Evolutionary conservation across 371 early-diverging fungal genomes (phyloP).

Genomic region (Mucor mucedo): DNA sequence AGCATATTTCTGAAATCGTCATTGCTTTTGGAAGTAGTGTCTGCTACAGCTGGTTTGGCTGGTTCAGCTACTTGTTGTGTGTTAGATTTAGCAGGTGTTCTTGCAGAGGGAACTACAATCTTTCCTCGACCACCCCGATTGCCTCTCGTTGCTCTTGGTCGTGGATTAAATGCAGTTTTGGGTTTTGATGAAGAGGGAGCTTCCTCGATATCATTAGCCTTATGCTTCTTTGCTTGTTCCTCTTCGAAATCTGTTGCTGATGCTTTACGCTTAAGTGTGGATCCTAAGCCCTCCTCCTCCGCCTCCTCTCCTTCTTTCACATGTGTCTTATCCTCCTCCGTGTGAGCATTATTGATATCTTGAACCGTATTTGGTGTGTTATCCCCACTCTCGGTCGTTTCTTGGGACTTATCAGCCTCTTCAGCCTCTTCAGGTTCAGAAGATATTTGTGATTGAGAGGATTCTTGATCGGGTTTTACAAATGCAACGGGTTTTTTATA

Average conservation of each 20-base stretch:
- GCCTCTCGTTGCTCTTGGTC: slow-evolving; percentile 8
- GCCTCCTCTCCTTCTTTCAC: neutral
- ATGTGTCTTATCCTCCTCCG: no score
- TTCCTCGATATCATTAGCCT: neutral
- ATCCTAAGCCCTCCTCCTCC: neutral
- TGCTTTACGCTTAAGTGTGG: slow-evolving; percentile 19
- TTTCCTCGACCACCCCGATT: neutral
- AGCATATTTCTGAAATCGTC: slow-evolving; percentile 51
- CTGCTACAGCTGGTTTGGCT: neutral
- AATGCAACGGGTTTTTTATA: neutral
- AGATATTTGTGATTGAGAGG: neutral
- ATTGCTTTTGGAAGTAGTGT: slow-evolving; percentile 28
- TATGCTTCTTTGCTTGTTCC: slow-evolving; percentile 18
- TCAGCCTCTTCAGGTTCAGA: no score
- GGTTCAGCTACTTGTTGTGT: no score
- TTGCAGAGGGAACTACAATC: no score
- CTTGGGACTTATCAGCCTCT: no score
- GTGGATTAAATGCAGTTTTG: slow-evolving; percentile 4
- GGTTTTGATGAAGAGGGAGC: neutral
- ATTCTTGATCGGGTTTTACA: neutral
- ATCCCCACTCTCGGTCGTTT: no score
- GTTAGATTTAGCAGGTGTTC: no score
- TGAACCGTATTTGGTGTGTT: no score
- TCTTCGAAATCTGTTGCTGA: slow-evolving; percentile 1
- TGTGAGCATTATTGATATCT: no score